Conservation (phyloP, 1,284 basidiomycete genomes). For the Moniliophthora roreri region DNA sequence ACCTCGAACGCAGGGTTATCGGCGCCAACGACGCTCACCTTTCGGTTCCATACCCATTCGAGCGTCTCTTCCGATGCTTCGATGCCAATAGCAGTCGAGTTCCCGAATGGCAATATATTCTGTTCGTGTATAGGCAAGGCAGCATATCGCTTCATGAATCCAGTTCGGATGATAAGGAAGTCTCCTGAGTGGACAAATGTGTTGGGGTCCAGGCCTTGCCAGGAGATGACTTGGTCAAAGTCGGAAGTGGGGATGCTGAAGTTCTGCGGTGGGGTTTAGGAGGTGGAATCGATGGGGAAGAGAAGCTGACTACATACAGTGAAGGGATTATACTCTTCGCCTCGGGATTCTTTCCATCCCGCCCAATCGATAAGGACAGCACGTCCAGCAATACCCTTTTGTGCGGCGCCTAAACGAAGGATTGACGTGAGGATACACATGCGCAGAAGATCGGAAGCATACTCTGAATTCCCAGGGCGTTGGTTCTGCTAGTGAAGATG, state of each 20-base stretch:
- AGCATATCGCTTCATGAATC: conserved; percentile 13
- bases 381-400: conserved; percentile 14
- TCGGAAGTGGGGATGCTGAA: conserved; percentile 6
- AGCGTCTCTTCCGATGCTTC: conserved; percentile 14
- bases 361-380: conserved; percentile 10
- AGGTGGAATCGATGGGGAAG: too few species aligned
- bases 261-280: not conserved
- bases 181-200: conserved; percentile 13
- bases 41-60: conserved; percentile 8
- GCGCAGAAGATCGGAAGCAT: not conserved
- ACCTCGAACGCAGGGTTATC: too few species aligned
- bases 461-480: conserved; percentile 16
- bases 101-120: conserved; percentile 8
- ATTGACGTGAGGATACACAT: not conserved
- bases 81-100: conserved; percentile 8
- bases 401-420: conserved; percentile 1
- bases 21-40: too few species aligned
- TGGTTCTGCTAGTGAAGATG: conserved; percentile 5
- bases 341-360: conserved; percentile 12
- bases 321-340: conserved; percentile 1
- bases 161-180: conserved; percentile 17
- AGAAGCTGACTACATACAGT: not conserved
- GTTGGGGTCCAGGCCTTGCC: conserved; percentile 14
- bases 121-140: conserved; percentile 12
- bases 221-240: conserved; percentile 11